Evolutionary conservation across 257 asterid genomes (phyloP), one percentile per base, ranked within the genome.

Genomic region (Jaltomata sinuosa): DNA sequence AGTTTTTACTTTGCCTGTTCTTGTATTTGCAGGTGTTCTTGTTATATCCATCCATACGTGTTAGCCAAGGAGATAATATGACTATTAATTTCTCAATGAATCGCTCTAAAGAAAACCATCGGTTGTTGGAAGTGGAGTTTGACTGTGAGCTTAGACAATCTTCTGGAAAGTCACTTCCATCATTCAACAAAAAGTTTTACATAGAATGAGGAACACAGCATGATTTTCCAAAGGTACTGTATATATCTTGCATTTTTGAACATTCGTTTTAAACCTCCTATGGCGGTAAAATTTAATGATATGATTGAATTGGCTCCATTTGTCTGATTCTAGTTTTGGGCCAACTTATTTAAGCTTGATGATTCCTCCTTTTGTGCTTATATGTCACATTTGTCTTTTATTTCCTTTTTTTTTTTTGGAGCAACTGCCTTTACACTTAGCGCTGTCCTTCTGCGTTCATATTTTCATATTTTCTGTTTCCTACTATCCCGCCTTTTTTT

Each of bases 51-150:
- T 91, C 98, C 74, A 85, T 47, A 16, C 81, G 22, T 31, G 92
- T 92, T 85, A 85, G 83, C 55, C 84, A 65, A 32, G 97, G 94
- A 45, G 98, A 97, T 83, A 84, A 81, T 53, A 50, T 95, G 89
- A 82, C 0, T 16, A 81, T 94, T 61, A 61, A 89, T 38, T 87
- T 95, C 65, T 86, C 88, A 19, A 95, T 95, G 98, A 85, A 49
- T 34, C 99, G 99, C 5, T 88, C 96, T 81, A 93, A 89, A 89
- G 93, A 94, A 29, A 95, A 94, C 87, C 99, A 97, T 83, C 95
- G 99, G 74, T 87, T 97, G 88, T 88, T 97, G 94, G 97, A 94
- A 88, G 95, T 91, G 52, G 94, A 94, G 67, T 86, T 94, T 45
- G 84, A 82, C 80, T 89, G 89, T 81, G 97, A 93, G 89, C 90